Evolutionary conservation across 2,329 filamentous ascomycete species (phyloP).

Genomic region (Bisporella sp.): DNA sequence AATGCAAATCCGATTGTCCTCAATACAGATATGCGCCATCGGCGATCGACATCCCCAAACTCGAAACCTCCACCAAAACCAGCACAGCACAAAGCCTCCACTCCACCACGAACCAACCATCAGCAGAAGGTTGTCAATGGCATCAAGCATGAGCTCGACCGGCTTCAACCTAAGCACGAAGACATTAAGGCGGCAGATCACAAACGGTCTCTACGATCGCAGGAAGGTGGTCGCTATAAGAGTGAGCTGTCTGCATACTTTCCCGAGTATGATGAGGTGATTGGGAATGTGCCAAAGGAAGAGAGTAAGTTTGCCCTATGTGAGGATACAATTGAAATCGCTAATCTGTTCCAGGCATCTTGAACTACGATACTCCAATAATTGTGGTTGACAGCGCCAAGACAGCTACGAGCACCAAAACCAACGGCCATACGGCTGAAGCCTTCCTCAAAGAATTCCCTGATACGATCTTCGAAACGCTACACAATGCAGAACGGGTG

Average conservation of each 20-base stretch:
- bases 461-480: slow-evolving; percentile 48
- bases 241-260: slow-evolving; percentile 90
- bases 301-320: slow-evolving; percentile 49
- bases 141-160: slow-evolving; percentile 53
- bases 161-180: slow-evolving; percentile 38
- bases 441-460: slow-evolving; percentile 45
- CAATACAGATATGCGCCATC: slow-evolving; percentile 6
- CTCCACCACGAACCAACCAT: slow-evolving; percentile 37
- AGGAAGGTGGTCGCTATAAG: slow-evolving; percentile 79
- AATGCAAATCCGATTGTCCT: slow-evolving; percentile 14
- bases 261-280: slow-evolving; percentile 87
- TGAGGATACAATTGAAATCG: slow-evolving; percentile 3
- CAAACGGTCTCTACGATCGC: slow-evolving; percentile 64
- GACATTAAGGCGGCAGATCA: slow-evolving; percentile 28
- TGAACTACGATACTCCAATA: slow-evolving; percentile 68
- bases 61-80: slow-evolving; percentile 11
- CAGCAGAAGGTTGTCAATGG: slow-evolving; percentile 54
- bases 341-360: slow-evolving; percentile 49
- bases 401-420: slow-evolving; percentile 12
- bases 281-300: slow-evolving; percentile 76
- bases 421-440: slow-evolving; percentile 12
- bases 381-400: slow-evolving; percentile 54
- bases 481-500: slow-evolving; percentile 49
- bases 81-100: slow-evolving; percentile 12
- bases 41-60: slow-evolving; percentile 9